Conservation (phyloP, 2,329 filamentous ascomycete species). For the Xylariaceae sp. region DNA sequence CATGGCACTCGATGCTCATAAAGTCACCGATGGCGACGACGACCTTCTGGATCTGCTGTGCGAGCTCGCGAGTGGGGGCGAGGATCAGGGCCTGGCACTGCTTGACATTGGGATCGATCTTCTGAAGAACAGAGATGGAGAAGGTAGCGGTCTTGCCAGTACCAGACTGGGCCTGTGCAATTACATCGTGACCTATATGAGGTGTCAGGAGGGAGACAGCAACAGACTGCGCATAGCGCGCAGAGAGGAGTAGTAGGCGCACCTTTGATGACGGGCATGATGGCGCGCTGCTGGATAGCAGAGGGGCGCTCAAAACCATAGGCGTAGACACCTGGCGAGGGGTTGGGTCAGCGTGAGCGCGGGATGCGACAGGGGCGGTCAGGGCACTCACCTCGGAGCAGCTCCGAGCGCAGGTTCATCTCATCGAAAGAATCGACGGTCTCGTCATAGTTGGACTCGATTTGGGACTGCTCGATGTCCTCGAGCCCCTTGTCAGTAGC, state of each 20-base stretch:
- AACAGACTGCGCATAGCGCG: background rate
- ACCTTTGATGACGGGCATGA: conserved; percentile 99
- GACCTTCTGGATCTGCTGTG: conserved; percentile 99
- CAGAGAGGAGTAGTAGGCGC: conserved; percentile 36
- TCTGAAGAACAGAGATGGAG: conserved; percentile 98
- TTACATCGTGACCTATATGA: conserved; percentile 83
- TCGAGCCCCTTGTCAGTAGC: conserved; percentile 97
- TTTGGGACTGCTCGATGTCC: conserved; percentile 72
- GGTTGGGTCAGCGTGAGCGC: conserved; percentile 10
- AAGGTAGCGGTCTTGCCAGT: conserved; percentile 99
- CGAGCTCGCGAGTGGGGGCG: conserved; percentile 95
- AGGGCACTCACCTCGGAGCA: conserved; percentile 67
- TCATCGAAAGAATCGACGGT: conserved; percentile 98
- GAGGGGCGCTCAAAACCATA: conserved; percentile 99
- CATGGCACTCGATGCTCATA: conserved; percentile 99
- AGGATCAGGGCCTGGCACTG: conserved; percentile 97
- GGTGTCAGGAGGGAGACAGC: conserved; percentile 8
- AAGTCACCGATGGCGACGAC: conserved; percentile 98
- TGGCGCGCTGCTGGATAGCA: conserved; percentile 99
- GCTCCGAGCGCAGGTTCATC: conserved; percentile 95
- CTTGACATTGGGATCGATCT: conserved; percentile 94
- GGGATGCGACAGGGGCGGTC: conserved; percentile 18
- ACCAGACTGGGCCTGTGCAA: conserved; percentile 98
- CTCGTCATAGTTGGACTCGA: conserved; percentile 99
- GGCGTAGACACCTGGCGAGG: conserved; percentile 76